Evolutionary conservation across 108 stramenopile genomes (phyloP), one percentile per base, ranked within the genome.

Genomic region (Aurantiochytrium sp.): DNA sequence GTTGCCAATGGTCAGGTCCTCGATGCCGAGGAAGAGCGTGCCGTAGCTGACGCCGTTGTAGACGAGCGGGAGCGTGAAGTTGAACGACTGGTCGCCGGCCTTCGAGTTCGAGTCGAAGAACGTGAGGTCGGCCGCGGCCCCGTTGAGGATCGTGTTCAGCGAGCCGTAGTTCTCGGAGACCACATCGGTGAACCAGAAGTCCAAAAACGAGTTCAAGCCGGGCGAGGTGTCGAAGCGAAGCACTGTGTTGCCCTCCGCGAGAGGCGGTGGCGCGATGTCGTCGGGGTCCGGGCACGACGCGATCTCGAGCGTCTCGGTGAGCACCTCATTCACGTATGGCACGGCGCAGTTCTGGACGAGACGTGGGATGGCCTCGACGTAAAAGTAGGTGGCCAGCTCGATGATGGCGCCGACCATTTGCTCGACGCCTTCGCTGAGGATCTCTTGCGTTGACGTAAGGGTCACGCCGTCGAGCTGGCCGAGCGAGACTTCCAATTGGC

Each of bases 21-120:
- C 73, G 45, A 81, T 15, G 10, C 24, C 8, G 17, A 81, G 30
- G 39, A 27, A 81, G n/a, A 48, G 10, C n/a, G 39, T 12, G n/a
- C 73, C 73, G 45, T 81, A 81, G 42, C 19, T 81, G 36, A 81
- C 73, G 27, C 42, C 17, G 73, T 81, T 48, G 73, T 81, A 81
- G 19, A 81, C 39, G 45, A 81, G 39, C 39, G 73, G 73, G 24
- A 81, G 21, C 73, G 73, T 81, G 24, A 48, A 41, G 1, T 41
- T 48, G 3, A 48, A 81, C 1, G 39, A 48, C 42, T 81, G n/a
- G 73, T 81, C 45, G 21, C 39, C 42, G n/a, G 2, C 32, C 1
- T 6, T 22, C 1, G 73, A 52, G 15, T 52, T 17, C 1, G 50
- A 30, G 34, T 65, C 19, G 34, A 65, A 27, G 27, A 41, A 81